These are phyloP conservation scores for Yamadazyma sp. DNA, from an alignment of 1,139 yeast species.

Conservation along the genomic window DNA sequence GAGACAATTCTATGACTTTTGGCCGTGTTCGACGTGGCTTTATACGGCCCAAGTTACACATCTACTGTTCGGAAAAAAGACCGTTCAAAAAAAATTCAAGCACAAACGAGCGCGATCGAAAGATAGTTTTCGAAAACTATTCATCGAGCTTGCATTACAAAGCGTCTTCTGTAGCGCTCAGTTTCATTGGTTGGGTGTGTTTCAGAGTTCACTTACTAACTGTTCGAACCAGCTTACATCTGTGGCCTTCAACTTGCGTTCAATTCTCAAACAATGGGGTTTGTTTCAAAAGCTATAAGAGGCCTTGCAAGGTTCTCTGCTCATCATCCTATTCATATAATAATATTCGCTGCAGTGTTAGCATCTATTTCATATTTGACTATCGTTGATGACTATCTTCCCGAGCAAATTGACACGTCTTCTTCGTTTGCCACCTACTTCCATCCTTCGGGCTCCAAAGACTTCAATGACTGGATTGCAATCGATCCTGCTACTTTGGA, in stretches of 20 bases:
- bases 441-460: conserved; percentile 43
- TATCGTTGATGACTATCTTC: conserved; percentile 76
- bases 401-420: conserved; percentile 28
- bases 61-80: neutral
- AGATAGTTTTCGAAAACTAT: neutral
- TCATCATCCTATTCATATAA: conserved; percentile 84
- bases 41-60: neutral
- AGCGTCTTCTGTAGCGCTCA: neutral
- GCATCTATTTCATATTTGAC: conserved; percentile 84
- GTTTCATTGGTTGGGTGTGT: neutral
- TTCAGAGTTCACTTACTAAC: neutral
- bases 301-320: conserved; percentile 68
- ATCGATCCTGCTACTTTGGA: conserved; percentile 29
- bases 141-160: neutral
- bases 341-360: conserved; percentile 68
- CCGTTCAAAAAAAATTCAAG: neutral
- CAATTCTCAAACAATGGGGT: conserved; percentile 17
- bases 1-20: neutral
- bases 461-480: conserved; percentile 44
- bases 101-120: conserved; percentile 1
- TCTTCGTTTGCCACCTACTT: conserved; percentile 30
- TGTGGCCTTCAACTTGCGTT: neutral
- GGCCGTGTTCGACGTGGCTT: neutral
- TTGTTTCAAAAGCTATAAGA: conserved; percentile 34
- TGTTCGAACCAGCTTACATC: neutral